Conservation (phyloP, 306 rosid species). For the Malus sieversii region DNA sequence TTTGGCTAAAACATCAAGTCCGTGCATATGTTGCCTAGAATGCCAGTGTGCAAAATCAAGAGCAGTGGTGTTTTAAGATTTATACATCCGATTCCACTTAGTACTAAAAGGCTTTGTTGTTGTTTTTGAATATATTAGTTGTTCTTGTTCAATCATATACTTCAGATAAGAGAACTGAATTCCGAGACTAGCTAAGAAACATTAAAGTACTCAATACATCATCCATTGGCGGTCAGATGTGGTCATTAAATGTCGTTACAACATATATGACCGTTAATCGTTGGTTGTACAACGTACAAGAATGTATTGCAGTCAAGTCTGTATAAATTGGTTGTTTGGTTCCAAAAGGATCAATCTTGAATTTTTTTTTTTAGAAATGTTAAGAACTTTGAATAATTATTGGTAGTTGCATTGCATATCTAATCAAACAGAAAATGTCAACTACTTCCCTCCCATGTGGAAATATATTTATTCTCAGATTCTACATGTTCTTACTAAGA, state of each 20-base stretch:
- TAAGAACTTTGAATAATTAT: background rate
- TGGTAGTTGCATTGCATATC: conserved; percentile 16
- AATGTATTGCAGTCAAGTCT: too few relatives aligned
- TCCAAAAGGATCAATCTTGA: background rate
- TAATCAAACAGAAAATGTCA: conserved; percentile 43
- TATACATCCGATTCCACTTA: too few relatives aligned
- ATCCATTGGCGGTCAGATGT: background rate
- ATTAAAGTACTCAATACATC: background rate
- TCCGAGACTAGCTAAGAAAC: too few relatives aligned
- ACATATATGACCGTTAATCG: background rate
- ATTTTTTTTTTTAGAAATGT: too few relatives aligned
- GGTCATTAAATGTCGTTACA: background rate
- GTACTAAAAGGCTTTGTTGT: too few relatives aligned
- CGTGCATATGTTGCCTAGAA: background rate
- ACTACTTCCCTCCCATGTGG: conserved; percentile 58
- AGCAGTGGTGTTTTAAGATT: too few relatives aligned
- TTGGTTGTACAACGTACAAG: too few relatives aligned
- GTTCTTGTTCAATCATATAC: background rate
- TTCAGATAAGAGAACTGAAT: too few relatives aligned
- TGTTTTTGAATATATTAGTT: background rate
- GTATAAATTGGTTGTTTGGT: background rate
- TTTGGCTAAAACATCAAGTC: background rate
- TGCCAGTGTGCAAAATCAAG: too few relatives aligned
- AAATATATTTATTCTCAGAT: background rate
- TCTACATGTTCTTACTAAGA: background rate